These are phyloP conservation scores for Monosporozyma aquatica DNA, from an alignment of 805 yeast genomes.

Conservation along the genomic window DNA sequence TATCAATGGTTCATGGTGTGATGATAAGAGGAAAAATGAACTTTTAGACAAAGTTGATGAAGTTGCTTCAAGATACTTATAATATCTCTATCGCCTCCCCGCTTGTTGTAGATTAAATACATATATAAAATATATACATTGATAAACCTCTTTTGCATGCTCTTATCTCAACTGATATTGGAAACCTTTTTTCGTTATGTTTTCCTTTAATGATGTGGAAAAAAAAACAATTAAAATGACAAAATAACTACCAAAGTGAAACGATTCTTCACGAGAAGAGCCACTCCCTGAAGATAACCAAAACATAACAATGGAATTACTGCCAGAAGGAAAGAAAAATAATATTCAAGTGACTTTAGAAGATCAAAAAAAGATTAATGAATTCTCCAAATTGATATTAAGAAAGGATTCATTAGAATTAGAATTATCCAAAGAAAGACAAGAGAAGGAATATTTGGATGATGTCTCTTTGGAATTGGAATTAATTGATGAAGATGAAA, in stretches of 20 bases:
- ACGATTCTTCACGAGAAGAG: too few relatives aligned
- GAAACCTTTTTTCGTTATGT: too few relatives aligned
- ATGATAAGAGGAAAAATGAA: slow-evolving; percentile 44
- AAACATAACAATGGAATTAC: slow-evolving; percentile 18
- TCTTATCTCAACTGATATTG: too few relatives aligned
- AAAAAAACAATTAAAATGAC: background rate
- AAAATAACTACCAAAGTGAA: too few relatives aligned
- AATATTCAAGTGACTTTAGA: slow-evolving; percentile 37
- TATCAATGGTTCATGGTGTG: slow-evolving; percentile 67
- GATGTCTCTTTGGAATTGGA: slow-evolving; percentile 82
- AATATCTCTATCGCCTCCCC: background rate
- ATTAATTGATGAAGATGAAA: slow-evolving; percentile 68
- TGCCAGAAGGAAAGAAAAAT: slow-evolving; percentile 37
- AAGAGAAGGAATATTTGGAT: slow-evolving; percentile 80
- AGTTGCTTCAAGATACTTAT: slow-evolving; percentile 31
- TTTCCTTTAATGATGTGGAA: too few relatives aligned
- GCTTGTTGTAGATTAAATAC: background rate
- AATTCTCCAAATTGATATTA: slow-evolving; percentile 73
- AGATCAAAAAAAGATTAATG: slow-evolving; percentile 84
- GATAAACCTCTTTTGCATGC: too few relatives aligned
- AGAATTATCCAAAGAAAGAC: slow-evolving; percentile 40
- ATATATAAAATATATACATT: too few relatives aligned
- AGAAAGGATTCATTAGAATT: slow-evolving; percentile 52
- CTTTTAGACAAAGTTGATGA: slow-evolving; percentile 38
- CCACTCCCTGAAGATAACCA: too few relatives aligned